These are phyloP conservation scores for Picochlorum costavermella DNA, from an alignment of 139 green algal species.

Conservation along the genomic window DNA sequence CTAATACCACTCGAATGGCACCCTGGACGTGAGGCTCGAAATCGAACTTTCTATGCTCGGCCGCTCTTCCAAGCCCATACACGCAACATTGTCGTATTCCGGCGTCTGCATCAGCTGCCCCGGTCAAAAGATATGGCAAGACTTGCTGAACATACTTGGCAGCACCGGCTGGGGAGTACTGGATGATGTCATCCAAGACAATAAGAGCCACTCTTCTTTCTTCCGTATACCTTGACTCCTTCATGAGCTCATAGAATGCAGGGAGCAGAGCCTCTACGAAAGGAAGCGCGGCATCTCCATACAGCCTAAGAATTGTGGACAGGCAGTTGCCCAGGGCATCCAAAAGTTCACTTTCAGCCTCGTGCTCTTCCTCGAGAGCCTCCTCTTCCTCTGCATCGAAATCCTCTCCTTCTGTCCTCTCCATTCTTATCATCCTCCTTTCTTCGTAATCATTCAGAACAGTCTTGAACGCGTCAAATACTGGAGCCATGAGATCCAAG, in stretches of 20 bases:
- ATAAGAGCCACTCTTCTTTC: slow-evolving; percentile 86
- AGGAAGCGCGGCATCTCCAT: slow-evolving; percentile 66
- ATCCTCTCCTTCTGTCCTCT: slow-evolving; percentile 60
- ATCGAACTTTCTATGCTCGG: slow-evolving; percentile 40
- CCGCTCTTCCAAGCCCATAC: slow-evolving; percentile 83
- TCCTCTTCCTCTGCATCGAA: slow-evolving; percentile 95
- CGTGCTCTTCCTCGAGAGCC: slow-evolving; percentile 81
- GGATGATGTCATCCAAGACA: slow-evolving; percentile 88
- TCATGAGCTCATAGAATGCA: slow-evolving; percentile 50
- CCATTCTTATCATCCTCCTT: slow-evolving; percentile 44
- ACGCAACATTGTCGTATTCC: slow-evolving; percentile 82
- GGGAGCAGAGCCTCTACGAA: slow-evolving; percentile 77
- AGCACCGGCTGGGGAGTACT: slow-evolving; percentile 61
- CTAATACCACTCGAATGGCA: slow-evolving; percentile 31
- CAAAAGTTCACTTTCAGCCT: slow-evolving; percentile 82
- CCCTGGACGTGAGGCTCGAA: slow-evolving; percentile 41
- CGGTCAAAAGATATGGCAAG: slow-evolving; percentile 61
- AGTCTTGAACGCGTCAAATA: slow-evolving; percentile 38
- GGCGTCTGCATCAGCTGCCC: slow-evolving; percentile 35
- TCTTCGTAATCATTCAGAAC: slow-evolving; percentile 58
- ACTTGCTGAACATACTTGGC: slow-evolving; percentile 60
- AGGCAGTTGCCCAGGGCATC: slow-evolving; percentile 55
- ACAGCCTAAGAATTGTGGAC: slow-evolving; percentile 63
- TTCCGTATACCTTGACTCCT: slow-evolving; percentile 41
- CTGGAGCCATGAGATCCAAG: slow-evolving; percentile 27